Conservation (phyloP, 1,284 basidiomycete species). For the Trametes sp. region DNA sequence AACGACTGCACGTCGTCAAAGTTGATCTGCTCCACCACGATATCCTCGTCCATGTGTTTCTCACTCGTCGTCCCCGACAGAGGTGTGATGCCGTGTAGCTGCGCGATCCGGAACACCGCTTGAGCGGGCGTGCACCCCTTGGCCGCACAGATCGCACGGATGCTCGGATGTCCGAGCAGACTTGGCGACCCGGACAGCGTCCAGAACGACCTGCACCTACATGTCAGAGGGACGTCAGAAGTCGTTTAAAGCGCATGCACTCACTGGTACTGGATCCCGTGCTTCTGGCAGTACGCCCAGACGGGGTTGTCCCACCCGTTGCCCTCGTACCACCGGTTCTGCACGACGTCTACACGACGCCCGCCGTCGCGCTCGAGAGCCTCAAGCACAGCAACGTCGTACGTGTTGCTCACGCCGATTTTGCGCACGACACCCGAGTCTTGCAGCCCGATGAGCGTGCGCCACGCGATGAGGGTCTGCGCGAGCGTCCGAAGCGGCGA, state of each 20-base stretch:
- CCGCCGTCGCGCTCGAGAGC: conserved; percentile 58
- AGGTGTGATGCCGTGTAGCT: conserved; percentile 65
- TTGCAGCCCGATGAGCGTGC: conserved; percentile 63
- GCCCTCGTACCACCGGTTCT: conserved; percentile 84
- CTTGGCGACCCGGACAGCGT: conserved; percentile 79
- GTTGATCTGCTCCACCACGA: conserved; percentile 47
- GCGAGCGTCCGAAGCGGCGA: conserved; percentile 68
- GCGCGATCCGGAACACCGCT: conserved; percentile 71
- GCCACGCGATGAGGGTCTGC: conserved; percentile 74
- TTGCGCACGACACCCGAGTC: conserved; percentile 65
- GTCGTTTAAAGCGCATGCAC: conserved; percentile 37
- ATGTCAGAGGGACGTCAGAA: background rate
- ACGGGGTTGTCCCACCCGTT: conserved; percentile 78
- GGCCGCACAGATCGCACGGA: conserved; percentile 54
- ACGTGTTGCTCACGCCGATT: conserved; percentile 82
- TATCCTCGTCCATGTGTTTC: conserved; percentile 62
- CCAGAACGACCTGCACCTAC: conserved; percentile 80
- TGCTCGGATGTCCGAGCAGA: conserved; percentile 58
- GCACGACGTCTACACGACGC: conserved; percentile 70
- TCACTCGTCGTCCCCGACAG: conserved; percentile 73
- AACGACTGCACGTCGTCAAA: conserved; percentile 39
- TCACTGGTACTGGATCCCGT: conserved; percentile 77
- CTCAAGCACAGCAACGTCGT: conserved; percentile 64
- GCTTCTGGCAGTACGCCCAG: conserved; percentile 58
- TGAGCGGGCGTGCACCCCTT: conserved; percentile 68